Evolutionary conservation across 2,329 filamentous ascomycete species (phyloP), one percentile per base, ranked within the genome.

Genomic region (Dactylella cylindrospora): DNA sequence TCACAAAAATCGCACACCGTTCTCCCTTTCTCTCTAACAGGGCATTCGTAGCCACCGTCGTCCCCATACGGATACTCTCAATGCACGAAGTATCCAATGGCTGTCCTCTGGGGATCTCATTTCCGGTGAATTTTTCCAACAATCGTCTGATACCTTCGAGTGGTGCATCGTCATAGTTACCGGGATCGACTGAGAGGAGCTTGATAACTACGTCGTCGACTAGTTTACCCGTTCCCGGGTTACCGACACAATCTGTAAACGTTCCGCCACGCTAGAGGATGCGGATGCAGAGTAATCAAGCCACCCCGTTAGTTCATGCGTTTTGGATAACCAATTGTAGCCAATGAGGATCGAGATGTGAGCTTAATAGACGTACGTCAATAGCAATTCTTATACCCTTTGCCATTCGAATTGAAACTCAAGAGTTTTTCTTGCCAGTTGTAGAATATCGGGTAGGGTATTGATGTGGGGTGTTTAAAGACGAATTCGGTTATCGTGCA

Each of bases 1-100:
- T 95, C 8, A 94, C 88, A 0, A 95, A 82, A 73, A 96, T 80
- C 10, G 88, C 90, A 70, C 93, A 91, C 67, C 82, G 83, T 74
- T 95, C 90, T 40, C 90, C 90, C 73, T 95, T 95, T 55, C 90
- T 79, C 73, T 96, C 90, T 1, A 96, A 78, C 52, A 96, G 74
- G 0, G 90, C 90, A 72, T 96, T 96, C 0, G 90, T 96, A 7
- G 90, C 90, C 9, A 96, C 90, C 0, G 90, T 96, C 1, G 90
- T 96, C 36, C 90, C 90, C 90, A 96, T 96, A 40, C 90, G 85
- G 71, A 96, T 95, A 51, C 86, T 90, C 68, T 93, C 68, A 68
- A 96, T 94, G 70, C 84, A 76, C 13, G 83, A 81, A 0, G 90
- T 95, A 72, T 95, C 89, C 6, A 95, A 76, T 0, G 86, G 77